Conservation (phyloP, 2,329 filamentous ascomycete genomes). For the Chaetomium strumarium region DNA sequence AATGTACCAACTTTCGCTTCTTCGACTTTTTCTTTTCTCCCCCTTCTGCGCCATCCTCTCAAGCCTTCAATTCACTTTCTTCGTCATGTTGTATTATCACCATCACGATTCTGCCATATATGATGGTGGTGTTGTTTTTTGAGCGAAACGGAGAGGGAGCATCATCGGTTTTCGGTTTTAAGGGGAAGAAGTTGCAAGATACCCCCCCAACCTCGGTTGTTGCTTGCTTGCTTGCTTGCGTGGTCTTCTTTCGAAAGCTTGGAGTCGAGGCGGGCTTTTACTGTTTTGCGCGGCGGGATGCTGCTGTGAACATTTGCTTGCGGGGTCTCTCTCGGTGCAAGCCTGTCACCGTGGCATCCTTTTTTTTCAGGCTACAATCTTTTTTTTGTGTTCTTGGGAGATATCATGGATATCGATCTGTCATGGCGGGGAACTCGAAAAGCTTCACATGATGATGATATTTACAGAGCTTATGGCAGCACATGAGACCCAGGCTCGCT, state of each 20-base stretch:
- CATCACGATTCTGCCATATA: too few species aligned
- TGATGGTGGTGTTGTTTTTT: too few species aligned
- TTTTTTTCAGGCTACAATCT: background rate
- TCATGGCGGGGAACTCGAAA: background rate
- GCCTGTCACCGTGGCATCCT: background rate
- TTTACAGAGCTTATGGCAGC: background rate
- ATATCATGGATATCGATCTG: background rate
- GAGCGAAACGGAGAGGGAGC: background rate
- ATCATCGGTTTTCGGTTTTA: too few species aligned
- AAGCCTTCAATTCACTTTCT: background rate
- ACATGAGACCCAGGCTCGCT: background rate
- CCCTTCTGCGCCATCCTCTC: background rate
- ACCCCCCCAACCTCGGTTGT: background rate
- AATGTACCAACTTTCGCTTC: background rate
- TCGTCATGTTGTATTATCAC: conserved; percentile 3
- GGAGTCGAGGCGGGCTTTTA: background rate
- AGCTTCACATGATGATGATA: background rate
- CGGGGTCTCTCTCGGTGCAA: too few species aligned
- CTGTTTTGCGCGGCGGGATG: too few species aligned
- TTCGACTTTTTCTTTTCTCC: background rate
- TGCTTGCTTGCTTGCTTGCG: too few species aligned
- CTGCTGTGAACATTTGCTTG: too few species aligned
- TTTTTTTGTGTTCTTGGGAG: background rate
- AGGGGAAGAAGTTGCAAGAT: background rate
- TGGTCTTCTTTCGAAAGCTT: background rate